phyloP scores from a whole-genome alignment of 768 basidiomycete genomes.

The Imleria badia region DNA sequence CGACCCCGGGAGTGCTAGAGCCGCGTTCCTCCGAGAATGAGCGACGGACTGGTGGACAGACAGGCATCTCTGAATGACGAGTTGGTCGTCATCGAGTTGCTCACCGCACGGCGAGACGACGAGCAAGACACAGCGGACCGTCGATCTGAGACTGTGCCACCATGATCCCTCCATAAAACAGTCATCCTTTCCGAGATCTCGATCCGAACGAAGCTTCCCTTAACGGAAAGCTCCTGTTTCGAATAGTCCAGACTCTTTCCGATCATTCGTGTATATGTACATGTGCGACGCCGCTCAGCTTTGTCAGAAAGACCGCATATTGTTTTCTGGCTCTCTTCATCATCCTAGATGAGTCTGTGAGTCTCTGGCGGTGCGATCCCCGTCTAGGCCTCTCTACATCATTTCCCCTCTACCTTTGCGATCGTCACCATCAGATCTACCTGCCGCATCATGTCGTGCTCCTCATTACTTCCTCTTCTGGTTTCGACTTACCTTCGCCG shows the following conservation, averaged over 20 bases:
- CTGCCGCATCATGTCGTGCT: no score
- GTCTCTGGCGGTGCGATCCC: no score
- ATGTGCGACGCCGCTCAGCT: conserved; percentile 7
- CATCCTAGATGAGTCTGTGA: no score
- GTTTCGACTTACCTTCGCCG: no score
- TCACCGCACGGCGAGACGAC: neutral
- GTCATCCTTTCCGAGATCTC: conserved; percentile 14
- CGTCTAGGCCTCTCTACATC: no score
- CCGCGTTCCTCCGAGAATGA: conserved; percentile 40
- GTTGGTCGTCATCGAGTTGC: neutral
- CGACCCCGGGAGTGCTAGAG: conserved; percentile 38
- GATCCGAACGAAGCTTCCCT: neutral
- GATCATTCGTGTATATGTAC: conserved; percentile 21
- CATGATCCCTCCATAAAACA: conserved; percentile 5
- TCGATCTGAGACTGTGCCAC: no score
- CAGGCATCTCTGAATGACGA: conserved; percentile 16
- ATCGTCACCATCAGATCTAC: no score
- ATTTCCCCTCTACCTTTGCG: no score
- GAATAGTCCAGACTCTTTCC: conserved; percentile 15
- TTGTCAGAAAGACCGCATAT: no score
- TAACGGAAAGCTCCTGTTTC: conserved; percentile 20
- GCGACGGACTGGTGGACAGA: conserved; percentile 9
- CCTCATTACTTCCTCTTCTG: no score
- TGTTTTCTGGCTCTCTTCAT: no score
- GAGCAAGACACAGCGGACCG: no score